Conservation (phyloP, 371 early-diverging fungal species). For the Rhizopus sp. region DNA sequence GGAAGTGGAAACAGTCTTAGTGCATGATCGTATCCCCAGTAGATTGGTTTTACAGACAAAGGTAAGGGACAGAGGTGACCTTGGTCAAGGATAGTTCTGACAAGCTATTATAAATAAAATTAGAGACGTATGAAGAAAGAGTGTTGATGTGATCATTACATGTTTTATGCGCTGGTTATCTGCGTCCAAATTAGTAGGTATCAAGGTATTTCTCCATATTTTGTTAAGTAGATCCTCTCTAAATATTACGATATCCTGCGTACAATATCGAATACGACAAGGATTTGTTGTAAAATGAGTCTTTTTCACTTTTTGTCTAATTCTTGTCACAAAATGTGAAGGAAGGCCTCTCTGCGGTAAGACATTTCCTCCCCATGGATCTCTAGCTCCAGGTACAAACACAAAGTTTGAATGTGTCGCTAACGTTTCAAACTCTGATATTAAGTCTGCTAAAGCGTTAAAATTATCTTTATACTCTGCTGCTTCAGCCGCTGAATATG, state of each 20-base stretch:
- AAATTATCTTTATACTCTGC: conserved; percentile 60
- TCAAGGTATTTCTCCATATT: conserved; percentile 74
- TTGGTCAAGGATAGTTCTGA: conserved; percentile 84
- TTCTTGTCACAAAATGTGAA: conserved; percentile 60
- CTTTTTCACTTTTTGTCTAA: conserved; percentile 59
- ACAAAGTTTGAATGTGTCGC: conserved; percentile 74
- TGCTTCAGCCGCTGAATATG: conserved; percentile 55
- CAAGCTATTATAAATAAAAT: conserved; percentile 51
- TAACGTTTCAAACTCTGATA: conserved; percentile 70
- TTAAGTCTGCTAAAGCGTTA: conserved; percentile 70
- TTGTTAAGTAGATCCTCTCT: conserved; percentile 80
- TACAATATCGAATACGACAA: conserved; percentile 82
- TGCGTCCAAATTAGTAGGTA: conserved; percentile 50
- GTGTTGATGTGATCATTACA: conserved; percentile 35
- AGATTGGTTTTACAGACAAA: conserved; percentile 68
- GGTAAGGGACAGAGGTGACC: conserved; percentile 86
- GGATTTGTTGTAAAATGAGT: conserved; percentile 80
- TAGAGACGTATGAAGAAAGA: neutral
- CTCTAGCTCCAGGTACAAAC: conserved; percentile 88
- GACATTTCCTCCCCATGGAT: conserved; percentile 76
- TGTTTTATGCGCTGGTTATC: conserved; percentile 64
- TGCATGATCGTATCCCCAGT: conserved; percentile 83
- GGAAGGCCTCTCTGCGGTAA: conserved; percentile 82
- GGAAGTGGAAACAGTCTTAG: conserved; percentile 87
- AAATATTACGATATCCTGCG: conserved; percentile 85